A percentile compares a stretch with the other conserved stretches of the same genome.
phyloP scores from a whole-genome alignment of 345 rosid genomes.

The Gossypium rotundifolium region DNA sequence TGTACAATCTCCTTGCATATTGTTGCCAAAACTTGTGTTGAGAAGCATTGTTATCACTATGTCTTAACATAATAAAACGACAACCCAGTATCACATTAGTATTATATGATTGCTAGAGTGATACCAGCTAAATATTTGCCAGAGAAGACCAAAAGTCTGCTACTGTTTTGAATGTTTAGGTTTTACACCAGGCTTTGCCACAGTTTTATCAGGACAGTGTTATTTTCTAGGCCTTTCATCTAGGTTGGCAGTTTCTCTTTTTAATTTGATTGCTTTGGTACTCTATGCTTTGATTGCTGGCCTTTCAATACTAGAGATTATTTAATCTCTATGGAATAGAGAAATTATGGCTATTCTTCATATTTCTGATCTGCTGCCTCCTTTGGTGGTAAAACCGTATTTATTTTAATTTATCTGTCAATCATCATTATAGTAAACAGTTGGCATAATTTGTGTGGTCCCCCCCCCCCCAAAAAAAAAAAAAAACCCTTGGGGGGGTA shows the following conservation, averaged over 20 bases:
- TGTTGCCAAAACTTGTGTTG: neutral
- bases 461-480: no score
- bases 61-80: neutral
- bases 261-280: neutral
- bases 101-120: neutral
- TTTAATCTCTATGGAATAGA: neutral
- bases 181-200: neutral
- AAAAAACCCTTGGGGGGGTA: neutral
- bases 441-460: neutral
- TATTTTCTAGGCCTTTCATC: neutral
- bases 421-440: neutral
- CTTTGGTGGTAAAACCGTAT: neutral
- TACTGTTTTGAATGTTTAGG: neutral
- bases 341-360: neutral
- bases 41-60: neutral
- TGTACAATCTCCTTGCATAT: neutral
- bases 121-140: slow-evolving; percentile 1
- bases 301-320: neutral
- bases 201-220: neutral
- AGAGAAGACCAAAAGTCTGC: neutral
- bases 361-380: neutral
- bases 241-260: neutral
- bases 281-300: neutral
- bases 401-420: neutral
- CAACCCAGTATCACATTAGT: neutral